Base-by-base conservation (phyloP, 257 asterid species). In the Salvia splendens region DNA sequence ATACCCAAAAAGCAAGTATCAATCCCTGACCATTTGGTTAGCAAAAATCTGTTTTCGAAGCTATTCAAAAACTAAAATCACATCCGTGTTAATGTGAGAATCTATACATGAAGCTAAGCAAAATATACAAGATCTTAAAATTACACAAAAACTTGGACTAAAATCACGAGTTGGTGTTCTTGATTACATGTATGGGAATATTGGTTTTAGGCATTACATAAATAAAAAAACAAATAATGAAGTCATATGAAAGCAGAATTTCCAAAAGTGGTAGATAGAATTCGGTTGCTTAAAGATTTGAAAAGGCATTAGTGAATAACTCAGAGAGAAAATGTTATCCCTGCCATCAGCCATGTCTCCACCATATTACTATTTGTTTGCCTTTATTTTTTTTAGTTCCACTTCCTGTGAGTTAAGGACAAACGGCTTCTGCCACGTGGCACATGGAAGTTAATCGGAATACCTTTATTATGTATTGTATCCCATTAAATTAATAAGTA, bases 271-370 rank as follows among this genome's bases (percentile, higher is more conserved):
- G 55, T 32, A 35, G 69, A 61, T 72, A 42, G 54, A 69, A 61
- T n/a, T 32, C 65, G 24, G 12, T 46, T 5, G 49, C 8, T 38
- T 40, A 28, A 71, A 6, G 30, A 5, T 36, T 17, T 3, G 5
- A 33, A 35, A 48, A 59, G 61, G 42, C 8, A 55, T 5, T 4
- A 8, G 17, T 48, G 36, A 51, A 45, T 43, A 84, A 94, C 95
- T 88, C 6, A 68, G 75, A 67, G 82, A 86, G 73, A 90, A 86
- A 73, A 85, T 73, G 78, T 78, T 58, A 87, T 72, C 79, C 85
- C 90, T 36, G 92, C 88, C 96, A 89, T 89, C 90, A 32, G 92
- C 88, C 96, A 89, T 89, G 24, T 69, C 80, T 67, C 12, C 73
- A 50, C 66, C 15, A 48, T 74, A 64, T 51, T 41, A 30, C n/a